Conservation (phyloP, 2,329 filamentous ascomycete genomes). For the Penicillium thymicola region DNA sequence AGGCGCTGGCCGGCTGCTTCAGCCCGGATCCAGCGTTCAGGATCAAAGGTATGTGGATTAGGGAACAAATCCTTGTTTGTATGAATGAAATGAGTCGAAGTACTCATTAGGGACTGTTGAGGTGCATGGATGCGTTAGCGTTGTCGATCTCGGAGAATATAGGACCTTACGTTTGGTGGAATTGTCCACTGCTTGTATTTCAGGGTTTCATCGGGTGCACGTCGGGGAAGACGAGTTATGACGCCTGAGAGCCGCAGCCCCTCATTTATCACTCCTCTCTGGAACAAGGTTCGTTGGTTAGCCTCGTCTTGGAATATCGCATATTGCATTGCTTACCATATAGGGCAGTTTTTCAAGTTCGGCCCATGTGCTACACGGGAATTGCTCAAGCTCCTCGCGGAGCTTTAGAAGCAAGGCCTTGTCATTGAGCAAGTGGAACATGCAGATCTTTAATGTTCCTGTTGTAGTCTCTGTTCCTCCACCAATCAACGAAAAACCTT, state of each 20-base stretch:
- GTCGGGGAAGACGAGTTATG: not conserved
- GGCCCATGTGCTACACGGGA: not conserved
- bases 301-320: not conserved
- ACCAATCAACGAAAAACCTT: not conserved
- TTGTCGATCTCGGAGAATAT: not conserved
- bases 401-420: not conserved
- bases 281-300: not conserved
- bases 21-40: not conserved
- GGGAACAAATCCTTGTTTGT: not conserved
- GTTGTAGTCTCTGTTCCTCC: not conserved
- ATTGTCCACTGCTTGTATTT: not conserved
- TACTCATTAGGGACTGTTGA: not conserved
- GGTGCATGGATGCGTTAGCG: not conserved
- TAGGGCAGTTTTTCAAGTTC: not conserved
- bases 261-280: not conserved
- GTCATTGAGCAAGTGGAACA: not conserved
- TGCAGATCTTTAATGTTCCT: not conserved
- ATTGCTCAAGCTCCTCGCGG: not conserved
- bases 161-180: not conserved
- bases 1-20: not conserved
- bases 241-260: not conserved
- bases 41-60: not conserved
- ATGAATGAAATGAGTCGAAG: not conserved
- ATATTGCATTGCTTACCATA: not conserved
- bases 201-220: not conserved